A percentile compares a stretch with the other conserved stretches of the same genome.
Conservation (phyloP, 1,284 basidiomycete genomes). For the Ustilago sp. region DNA sequence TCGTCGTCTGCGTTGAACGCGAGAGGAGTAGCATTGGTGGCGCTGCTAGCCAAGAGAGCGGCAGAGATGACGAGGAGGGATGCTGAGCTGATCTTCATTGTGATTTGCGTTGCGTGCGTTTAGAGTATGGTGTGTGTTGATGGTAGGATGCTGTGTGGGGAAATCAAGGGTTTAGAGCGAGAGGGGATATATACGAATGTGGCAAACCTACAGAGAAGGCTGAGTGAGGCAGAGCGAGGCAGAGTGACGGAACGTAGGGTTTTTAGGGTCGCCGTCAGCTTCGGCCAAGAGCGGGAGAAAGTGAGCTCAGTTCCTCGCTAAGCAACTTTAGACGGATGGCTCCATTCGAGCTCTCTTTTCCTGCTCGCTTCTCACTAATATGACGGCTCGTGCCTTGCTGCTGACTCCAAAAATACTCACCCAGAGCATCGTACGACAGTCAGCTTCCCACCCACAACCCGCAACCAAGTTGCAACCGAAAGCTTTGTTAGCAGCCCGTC, state of each 20-base stretch:
- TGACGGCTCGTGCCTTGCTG: neutral
- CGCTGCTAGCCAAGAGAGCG: conserved; percentile 14
- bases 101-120: neutral
- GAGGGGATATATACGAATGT: conserved; percentile 2
- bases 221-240: neutral
- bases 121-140: neutral
- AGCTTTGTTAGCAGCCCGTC: neutral
- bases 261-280: conserved; percentile 1
- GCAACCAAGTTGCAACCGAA: neutral
- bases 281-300: neutral
- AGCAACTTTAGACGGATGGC: neutral
- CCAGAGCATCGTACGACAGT: neutral
- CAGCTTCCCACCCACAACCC: neutral
- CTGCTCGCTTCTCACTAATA: neutral
- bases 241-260: neutral
- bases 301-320: conserved; percentile 4
- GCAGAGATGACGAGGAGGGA: conserved; percentile 34
- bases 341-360: neutral
- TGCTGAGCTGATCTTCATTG: conserved; percentile 40
- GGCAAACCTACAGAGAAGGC: neutral
- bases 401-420: neutral
- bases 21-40: conserved; percentile 24
- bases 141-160: neutral
- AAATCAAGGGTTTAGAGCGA: conserved; percentile 1
- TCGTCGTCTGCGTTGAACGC: conserved; percentile 42